Conservation (phyloP, 2,329 filamentous ascomycete species). For the Claviceps monticola region DNA sequence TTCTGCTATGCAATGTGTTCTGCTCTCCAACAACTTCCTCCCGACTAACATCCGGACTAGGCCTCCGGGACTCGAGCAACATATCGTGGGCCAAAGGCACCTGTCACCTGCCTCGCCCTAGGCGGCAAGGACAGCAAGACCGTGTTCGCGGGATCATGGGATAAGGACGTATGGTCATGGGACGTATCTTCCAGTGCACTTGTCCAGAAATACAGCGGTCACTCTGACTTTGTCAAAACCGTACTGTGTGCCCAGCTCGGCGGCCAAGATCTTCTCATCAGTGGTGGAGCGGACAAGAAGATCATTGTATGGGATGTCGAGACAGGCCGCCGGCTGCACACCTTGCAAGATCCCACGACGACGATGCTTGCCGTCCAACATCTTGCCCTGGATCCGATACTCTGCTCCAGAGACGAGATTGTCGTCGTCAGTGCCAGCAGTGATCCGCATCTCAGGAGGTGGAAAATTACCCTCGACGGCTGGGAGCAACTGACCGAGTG, state of each 20-base stretch:
- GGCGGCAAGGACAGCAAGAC: conserved; percentile 41
- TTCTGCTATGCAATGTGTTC: not conserved
- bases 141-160: conserved; percentile 85
- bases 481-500: conserved; percentile 41
- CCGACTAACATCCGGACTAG: conserved; percentile 10
- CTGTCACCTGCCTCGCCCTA: conserved; percentile 63
- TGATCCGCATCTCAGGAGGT: conserved; percentile 66
- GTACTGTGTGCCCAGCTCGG: conserved; percentile 49
- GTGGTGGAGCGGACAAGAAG: conserved; percentile 64
- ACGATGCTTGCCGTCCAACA: conserved; percentile 68
- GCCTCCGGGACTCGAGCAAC: conserved; percentile 20
- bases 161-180: conserved; percentile 86
- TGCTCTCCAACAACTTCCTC: not conserved
- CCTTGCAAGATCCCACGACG: conserved; percentile 58
- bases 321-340: conserved; percentile 55
- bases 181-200: conserved; percentile 42
- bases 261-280: conserved; percentile 52
- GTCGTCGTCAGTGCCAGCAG: conserved; percentile 68
- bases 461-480: conserved; percentile 44
- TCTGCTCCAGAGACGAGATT: conserved; percentile 34
- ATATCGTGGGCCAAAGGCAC: conserved; percentile 65
- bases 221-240: conserved; percentile 84
- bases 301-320: conserved; percentile 72
- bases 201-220: conserved; percentile 54
- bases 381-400: conserved; percentile 58